These are phyloP conservation scores for Phytophthora rubi DNA, from an alignment of 352 stramenopile genomes.

Conservation along the genomic window DNA sequence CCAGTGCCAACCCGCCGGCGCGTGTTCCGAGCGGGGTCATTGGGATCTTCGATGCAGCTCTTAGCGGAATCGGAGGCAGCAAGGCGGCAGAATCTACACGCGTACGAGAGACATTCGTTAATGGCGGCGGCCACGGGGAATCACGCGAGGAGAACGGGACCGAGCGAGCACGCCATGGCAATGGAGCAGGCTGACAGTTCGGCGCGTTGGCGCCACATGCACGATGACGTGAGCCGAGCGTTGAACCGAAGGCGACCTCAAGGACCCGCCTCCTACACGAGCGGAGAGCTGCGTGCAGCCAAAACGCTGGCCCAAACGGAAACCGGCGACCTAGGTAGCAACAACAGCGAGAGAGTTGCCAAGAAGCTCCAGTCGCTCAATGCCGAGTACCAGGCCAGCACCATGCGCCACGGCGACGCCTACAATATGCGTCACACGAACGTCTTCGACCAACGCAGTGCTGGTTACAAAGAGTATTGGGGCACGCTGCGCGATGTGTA, in stretches of 20 bases:
- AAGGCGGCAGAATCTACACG: constrained; percentile 20
- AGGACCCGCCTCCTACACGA: constrained; percentile 34
- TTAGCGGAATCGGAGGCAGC: constrained; percentile 25
- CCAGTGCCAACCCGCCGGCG: constrained; percentile 22
- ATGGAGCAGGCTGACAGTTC: constrained; percentile 46
- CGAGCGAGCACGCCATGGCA: constrained; percentile 15
- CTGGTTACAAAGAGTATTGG: constrained; percentile 78
- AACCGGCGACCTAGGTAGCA: constrained; percentile 60
- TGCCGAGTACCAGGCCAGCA: constrained; percentile 74
- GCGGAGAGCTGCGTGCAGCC: constrained; percentile 38
- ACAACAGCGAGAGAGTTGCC: constrained; percentile 67
- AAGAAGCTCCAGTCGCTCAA: constrained; percentile 80
- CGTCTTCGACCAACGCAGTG: constrained; percentile 54
- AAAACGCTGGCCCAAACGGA: constrained; percentile 46
- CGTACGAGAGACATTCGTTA: constrained; percentile 22
- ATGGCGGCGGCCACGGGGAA: not conserved
- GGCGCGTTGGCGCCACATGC: constrained; percentile 69
- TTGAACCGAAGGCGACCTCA: constrained; percentile 44
- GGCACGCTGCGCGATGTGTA: constrained; percentile 73
- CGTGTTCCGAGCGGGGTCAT: constrained; percentile 22
- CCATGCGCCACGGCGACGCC: constrained; percentile 43
- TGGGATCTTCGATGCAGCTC: constrained; percentile 33
- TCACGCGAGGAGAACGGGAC: constrained; percentile 7
- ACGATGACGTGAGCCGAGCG: constrained; percentile 72
- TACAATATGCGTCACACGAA: constrained; percentile 49